A percentile compares a stretch with the other conserved stretches of the same genome.
These are phyloP conservation scores for Magnolia kwangsiensis DNA, from an alignment of 164 flowering plant genomes.

Conservation along the genomic window DNA sequence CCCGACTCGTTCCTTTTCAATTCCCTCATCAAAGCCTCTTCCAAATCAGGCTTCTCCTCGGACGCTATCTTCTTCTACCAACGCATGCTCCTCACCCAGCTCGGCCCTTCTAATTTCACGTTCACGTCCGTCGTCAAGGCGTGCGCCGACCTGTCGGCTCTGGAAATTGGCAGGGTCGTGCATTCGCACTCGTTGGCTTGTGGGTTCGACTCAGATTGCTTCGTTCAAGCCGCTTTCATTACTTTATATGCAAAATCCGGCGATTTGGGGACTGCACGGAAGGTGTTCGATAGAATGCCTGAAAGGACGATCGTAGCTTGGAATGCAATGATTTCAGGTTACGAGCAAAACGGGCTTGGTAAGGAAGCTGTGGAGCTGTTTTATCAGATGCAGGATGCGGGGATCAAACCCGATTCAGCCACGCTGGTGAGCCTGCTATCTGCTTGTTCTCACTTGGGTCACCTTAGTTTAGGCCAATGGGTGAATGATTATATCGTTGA, in stretches of 20 bases:
- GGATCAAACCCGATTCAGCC: conserved; percentile 49
- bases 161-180: conserved; percentile 36
- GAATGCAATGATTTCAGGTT: conserved; percentile 76
- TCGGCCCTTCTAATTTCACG: conserved; percentile 42
- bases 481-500: conserved; percentile 38
- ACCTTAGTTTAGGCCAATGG: conserved; percentile 51
- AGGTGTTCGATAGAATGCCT: conserved; percentile 67
- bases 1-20: conserved; percentile 73
- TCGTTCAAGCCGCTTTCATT: conserved; percentile 56
- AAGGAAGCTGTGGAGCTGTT: conserved; percentile 51
- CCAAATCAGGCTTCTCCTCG: conserved; percentile 34
- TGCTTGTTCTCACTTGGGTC: conserved; percentile 68
- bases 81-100: conserved; percentile 30
- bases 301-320: conserved; percentile 51
- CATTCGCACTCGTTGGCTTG: conserved; percentile 47
- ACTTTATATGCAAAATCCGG: conserved; percentile 48
- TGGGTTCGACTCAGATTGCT: conserved; percentile 53
- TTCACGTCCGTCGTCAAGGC: conserved; percentile 71
- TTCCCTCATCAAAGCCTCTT: conserved; percentile 42
- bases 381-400: conserved; percentile 33
- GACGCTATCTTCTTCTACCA: conserved; percentile 48
- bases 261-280: conserved; percentile 42
- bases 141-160: conserved; percentile 54
- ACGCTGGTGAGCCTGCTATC: conserved; percentile 61
- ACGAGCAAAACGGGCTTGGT: conserved; percentile 65